Evolutionary conservation across 2,329 filamentous ascomycete genomes (phyloP), one percentile per base, ranked within the genome.

Genomic region (Leptographium lundbergii): DNA sequence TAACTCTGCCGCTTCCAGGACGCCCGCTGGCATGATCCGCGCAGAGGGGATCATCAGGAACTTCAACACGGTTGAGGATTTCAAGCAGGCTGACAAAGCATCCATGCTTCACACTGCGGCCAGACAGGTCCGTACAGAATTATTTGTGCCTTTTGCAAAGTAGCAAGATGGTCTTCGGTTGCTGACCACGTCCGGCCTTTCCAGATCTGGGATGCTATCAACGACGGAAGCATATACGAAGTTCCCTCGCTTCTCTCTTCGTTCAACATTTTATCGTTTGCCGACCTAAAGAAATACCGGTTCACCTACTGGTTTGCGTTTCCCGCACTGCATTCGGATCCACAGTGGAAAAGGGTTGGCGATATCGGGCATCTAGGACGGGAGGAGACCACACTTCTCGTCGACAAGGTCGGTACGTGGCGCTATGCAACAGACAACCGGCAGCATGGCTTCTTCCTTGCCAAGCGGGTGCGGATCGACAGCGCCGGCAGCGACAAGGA

Each of bases 291-390:
- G 72, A 96, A 95, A 69, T 97, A 97, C 75, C 89, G 86, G 63
- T 96, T 97, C 70, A 90, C 87, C n/a, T 97, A 97, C 73, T 95
- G 95, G 85, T 97, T 97, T 72, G 92, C 88, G 6, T 99, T 95
- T 68, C 94, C 94, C 1, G 91, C 92, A 19, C 79, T 99, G 52
- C 91, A 95, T 69, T 95, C 92, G 4, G 86, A 92, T 58, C 89
- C 90, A 1, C 77, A 80, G 32, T 99, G 94, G 94, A 86, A 82
- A 65, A 76, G 85, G 57, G 71, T 78, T 2, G 79, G 76, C 2
- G 75, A 75, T 10, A 74, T 81, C 54, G 73, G 76, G 57, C 77
- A 71, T 54, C 73, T 97, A 54, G 81, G 77, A 3, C 69, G 80
- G 2, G 75, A 81, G 62, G 92, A 97, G 71, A 92, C 87, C 60